Conservation (phyloP, 495 filamentous ascomycete genomes). For the Astrothelium subdiscretum region DNA sequence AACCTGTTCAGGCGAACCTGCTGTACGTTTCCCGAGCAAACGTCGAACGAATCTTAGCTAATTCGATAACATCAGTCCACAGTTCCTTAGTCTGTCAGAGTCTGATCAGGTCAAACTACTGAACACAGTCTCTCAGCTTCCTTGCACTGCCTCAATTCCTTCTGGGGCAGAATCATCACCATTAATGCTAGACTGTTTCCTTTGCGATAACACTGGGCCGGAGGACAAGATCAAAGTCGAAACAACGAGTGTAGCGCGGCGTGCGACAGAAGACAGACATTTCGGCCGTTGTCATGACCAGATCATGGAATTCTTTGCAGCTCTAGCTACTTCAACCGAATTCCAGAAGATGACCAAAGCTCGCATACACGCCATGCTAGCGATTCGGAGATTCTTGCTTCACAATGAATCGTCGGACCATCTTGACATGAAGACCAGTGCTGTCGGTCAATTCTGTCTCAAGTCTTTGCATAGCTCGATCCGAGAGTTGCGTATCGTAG, state of each 20-base stretch:
- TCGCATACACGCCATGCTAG: constrained; percentile 61
- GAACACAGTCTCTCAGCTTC: not conserved
- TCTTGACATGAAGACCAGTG: constrained; percentile 53
- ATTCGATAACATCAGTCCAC: not conserved
- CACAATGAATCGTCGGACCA: constrained; percentile 47
- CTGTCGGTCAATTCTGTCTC: constrained; percentile 67
- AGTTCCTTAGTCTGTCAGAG: not conserved
- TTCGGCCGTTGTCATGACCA: not conserved
- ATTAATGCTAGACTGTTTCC: not conserved
- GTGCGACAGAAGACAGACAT: not conserved
- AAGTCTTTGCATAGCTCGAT: constrained; percentile 68
- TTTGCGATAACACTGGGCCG: not conserved
- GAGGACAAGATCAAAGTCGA: not conserved
- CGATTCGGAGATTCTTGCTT: constrained; percentile 52
- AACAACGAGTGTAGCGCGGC: not conserved
- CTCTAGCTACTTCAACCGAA: constrained; percentile 20
- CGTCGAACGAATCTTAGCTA: no score
- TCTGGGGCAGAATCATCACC: not conserved
- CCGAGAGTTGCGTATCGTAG: constrained; percentile 74
- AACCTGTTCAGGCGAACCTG: not conserved
- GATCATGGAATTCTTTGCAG: not conserved
- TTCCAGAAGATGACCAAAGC: constrained; percentile 49
- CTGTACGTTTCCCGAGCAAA: not conserved
- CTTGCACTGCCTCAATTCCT: not conserved
- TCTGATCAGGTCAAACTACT: not conserved